Evolutionary conservation across 2,329 filamentous ascomycete genomes (phyloP), one percentile per base, ranked within the genome.

Genomic region (Rhinocladiella similis): DNA sequence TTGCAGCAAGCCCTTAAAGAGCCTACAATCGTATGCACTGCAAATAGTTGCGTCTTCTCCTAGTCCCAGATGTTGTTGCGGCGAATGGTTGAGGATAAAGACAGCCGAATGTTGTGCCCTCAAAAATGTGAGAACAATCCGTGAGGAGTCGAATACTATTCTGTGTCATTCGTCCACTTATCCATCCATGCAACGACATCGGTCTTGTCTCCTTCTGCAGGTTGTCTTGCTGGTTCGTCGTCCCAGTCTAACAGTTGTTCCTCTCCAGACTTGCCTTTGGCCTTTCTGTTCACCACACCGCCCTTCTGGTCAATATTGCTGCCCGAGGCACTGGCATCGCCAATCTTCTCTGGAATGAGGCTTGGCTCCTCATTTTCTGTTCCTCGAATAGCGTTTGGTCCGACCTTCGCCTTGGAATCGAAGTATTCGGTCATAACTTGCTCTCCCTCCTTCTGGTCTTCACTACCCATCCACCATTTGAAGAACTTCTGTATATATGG

Each of bases 231-330:
- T 5, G 62, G 61, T 55, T 63, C 62, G 47, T 64, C 63, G n/a
- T 66, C 63, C 63, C 63, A 66, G 42, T 66, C 62, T 18, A 66
- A 35, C n/a, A 64, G 53, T 50, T 63, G 59, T 14, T 66, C 63
- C 46, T 41, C 42, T 33, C 50, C 56, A 14, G 62, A 59, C 51
- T 63, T 66, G 20, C 62, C 61, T 39, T 63, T 64, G 19, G 60
- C 62, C 57, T 63, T 66, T 4, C 63, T 53, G 36, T 65, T 63
- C 12, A 51, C 27, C n/a, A 58, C 60, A 13, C 54, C 51, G 18
- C 54, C 53, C 35, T 52, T 56, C 25, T 54, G 54, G 20, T 53
- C 53, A 20, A 50, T 14, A 19, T 49, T 48, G 41, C 50, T 59
- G 13, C 59, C 59, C 3, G 59, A 51, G 12, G 59, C 38, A 16